Percentiles rank a stretch among this genome's conserved stretches.
Conservation (phyloP, 192 early-diverging fungal species). For the Linnemannia hyalina region DNA sequence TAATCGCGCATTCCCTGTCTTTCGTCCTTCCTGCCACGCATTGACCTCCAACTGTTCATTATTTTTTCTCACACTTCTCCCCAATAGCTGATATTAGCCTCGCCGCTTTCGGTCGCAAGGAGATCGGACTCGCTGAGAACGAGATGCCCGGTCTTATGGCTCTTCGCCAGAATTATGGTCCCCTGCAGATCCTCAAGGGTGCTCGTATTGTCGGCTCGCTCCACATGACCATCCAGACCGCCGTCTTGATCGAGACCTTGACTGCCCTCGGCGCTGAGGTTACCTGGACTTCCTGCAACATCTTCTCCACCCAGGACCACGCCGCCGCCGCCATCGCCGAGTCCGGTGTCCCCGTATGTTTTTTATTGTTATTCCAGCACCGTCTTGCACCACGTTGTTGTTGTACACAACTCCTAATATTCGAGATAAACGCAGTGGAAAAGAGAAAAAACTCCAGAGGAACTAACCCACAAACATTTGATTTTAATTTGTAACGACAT, state of each 20-base stretch:
- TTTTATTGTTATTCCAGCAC: constrained; percentile 29
- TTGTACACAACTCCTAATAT: not conserved
- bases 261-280: constrained; percentile 96
- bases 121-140: constrained; percentile 94
- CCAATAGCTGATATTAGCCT: constrained; percentile 51
- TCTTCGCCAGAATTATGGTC: constrained; percentile 93
- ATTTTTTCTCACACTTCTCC: not conserved
- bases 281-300: constrained; percentile 74
- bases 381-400: too few relatives aligned
- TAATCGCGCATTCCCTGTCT: not conserved
- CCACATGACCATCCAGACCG: constrained; percentile 99
- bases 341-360: constrained; percentile 92
- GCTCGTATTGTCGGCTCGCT: constrained; percentile 98
- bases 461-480: too few relatives aligned
- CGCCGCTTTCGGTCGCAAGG: constrained; percentile 97
- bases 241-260: constrained; percentile 98
- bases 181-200: constrained; percentile 89
- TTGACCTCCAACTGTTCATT: not conserved
- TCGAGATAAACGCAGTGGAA: constrained; percentile 64
- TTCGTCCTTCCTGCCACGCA: not conserved
- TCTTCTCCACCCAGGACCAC: constrained; percentile 99
- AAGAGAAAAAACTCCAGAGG: too few relatives aligned
- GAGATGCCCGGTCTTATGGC: constrained; percentile 99
- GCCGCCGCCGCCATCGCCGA: constrained; percentile 98
- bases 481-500: constrained; percentile 33